Evolutionary conservation across 129 eudicot species (phyloP), one percentile per base, ranked within the genome.

Genomic region (Deinandra increscens): DNA sequence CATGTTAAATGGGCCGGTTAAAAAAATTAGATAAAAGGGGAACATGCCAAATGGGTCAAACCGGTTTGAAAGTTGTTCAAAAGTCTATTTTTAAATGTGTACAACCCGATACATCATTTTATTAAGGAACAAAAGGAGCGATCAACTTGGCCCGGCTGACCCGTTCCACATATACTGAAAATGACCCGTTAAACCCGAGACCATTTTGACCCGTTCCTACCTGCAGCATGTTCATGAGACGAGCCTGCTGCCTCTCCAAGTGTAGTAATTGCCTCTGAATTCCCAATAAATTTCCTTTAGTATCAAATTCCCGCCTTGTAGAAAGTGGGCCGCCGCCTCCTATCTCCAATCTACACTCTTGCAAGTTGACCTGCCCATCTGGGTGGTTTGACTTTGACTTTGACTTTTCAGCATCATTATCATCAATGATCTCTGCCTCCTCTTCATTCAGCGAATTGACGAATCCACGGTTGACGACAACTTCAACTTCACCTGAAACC

Each of bases 171-270:
- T 22, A 7, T 9, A 12, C 62, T 55, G 7, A 20, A 54, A 51
- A 51, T 7, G 31, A 51, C 12, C 59, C 59, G 13, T 59, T 59
- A 13, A 6, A 58, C 39, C 41, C 10, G 0, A 58, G 64, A 31
- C 19, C 19, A 0, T 59, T 59, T 59, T 59, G 20, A 59, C 20
- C 23, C 14, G n/a, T 53, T 41, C 37, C 42, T 66, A 75, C 79
- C 95, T 89, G 93, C 84, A 89, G 65, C 99, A 94, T 89, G 71
- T 83, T 83, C 99, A 90, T 89, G 49, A 94, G 85, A 76, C 88
- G 85, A 64, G 87, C 70, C 61, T 89, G 97, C 69, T 89, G 97
- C 77, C 84, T 81, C 77, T 94, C 97, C 69, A 94, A 76, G 54
- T 83, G 97, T 58, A 82, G 70, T 60, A 94, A 75, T 42, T 89